These are phyloP conservation scores for Diaporthe eres DNA, from an alignment of 2,329 filamentous ascomycete species.

Conservation along the genomic window DNA sequence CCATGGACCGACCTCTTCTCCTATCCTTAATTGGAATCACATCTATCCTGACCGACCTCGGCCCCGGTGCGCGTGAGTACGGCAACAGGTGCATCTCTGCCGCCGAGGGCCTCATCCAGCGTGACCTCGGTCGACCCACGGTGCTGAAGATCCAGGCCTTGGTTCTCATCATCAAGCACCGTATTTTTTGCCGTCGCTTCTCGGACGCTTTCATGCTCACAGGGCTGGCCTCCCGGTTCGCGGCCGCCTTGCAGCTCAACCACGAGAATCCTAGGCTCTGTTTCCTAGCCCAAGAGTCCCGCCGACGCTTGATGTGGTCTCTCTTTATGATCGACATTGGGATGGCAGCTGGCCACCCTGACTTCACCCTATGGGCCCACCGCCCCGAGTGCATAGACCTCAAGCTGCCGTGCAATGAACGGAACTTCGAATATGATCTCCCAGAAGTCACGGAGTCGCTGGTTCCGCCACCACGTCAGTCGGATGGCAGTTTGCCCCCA, in stretches of 20 bases:
- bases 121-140: slow-evolving; percentile 68
- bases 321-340: slow-evolving; percentile 63
- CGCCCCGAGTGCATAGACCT: slow-evolving; percentile 58
- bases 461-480: slow-evolving; percentile 57
- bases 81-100: slow-evolving; percentile 69
- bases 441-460: slow-evolving; percentile 68
- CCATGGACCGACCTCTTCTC: slow-evolving; percentile 67
- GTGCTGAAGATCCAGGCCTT: slow-evolving; percentile 67
- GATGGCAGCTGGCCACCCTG: slow-evolving; percentile 61
- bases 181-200: slow-evolving; percentile 60
- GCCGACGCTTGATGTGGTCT: slow-evolving; percentile 63
- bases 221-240: slow-evolving; percentile 61
- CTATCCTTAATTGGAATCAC: slow-evolving; percentile 70
- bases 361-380: slow-evolving; percentile 61
- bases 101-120: slow-evolving; percentile 66
- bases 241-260: slow-evolving; percentile 64
- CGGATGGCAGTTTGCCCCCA: slow-evolving; percentile 58
- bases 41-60: slow-evolving; percentile 68
- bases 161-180: slow-evolving; percentile 62
- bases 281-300: slow-evolving; percentile 60
- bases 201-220: slow-evolving; percentile 64
- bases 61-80: slow-evolving; percentile 65
- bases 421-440: slow-evolving; percentile 69
- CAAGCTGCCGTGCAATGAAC: slow-evolving; percentile 64
- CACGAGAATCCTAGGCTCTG: slow-evolving; percentile 62